phyloP scores from a whole-genome alignment of 305 asterid genomes.

The Stenogyne calaminthoides region DNA sequence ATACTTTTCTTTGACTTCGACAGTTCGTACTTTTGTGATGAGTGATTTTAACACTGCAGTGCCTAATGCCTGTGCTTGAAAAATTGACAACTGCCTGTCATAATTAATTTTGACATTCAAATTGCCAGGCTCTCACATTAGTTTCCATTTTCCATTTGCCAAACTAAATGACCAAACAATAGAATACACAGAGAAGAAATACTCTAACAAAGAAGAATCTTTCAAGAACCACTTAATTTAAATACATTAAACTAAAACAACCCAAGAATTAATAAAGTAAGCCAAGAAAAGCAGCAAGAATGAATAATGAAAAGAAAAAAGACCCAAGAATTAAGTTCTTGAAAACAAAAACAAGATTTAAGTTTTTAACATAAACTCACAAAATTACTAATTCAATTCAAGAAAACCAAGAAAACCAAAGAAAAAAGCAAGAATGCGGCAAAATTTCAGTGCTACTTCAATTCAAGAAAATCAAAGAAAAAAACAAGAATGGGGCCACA shows the following conservation, averaged over 20 bases:
- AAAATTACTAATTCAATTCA: neutral
- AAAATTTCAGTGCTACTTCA: neutral
- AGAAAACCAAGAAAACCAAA: neutral
- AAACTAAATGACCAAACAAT: neutral
- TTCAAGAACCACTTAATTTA: neutral
- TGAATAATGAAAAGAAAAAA: neutral
- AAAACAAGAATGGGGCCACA: constrained; percentile 18
- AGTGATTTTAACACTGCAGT: constrained; percentile 10
- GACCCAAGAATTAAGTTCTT: neutral
- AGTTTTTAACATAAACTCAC: constrained; percentile 13
- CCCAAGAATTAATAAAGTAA: neutral
- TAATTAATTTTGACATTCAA: constrained; percentile 12
- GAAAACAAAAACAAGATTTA: neutral
- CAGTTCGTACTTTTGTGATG: neutral
- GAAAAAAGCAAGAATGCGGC: constrained; percentile 13
- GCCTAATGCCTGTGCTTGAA: constrained; percentile 31
- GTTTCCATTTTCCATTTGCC: neutral
- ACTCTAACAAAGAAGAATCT: neutral
- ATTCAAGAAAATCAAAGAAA: neutral
- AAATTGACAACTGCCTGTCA: constrained; percentile 17
- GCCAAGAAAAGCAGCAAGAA: constrained; percentile 4
- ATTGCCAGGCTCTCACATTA: neutral
- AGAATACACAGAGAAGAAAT: neutral
- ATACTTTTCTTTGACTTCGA: constrained; percentile 1
- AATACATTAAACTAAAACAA: neutral